These are phyloP conservation scores for Neurospora cerealis DNA, from an alignment of 495 filamentous ascomycete genomes.

Conservation along the genomic window DNA sequence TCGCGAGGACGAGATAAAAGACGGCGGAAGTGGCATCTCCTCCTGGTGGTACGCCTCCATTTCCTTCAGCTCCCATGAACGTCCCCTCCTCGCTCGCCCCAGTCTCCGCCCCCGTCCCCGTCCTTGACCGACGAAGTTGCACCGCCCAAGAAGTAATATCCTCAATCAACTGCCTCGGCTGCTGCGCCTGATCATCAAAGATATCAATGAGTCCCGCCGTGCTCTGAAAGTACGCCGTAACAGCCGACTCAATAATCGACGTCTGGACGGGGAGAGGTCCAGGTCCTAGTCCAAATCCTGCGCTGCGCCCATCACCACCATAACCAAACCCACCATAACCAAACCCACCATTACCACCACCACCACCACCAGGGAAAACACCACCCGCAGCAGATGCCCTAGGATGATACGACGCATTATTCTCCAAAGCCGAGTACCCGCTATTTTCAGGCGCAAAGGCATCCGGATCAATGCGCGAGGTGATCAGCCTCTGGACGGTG, in stretches of 20 bases:
- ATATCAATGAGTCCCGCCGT: slow-evolving; percentile 32
- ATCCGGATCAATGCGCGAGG: slow-evolving; percentile 48
- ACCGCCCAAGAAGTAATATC: slow-evolving; percentile 23
- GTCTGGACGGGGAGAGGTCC: slow-evolving; percentile 14
- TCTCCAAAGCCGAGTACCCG: slow-evolving; percentile 56
- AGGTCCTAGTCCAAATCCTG: slow-evolving; percentile 1
- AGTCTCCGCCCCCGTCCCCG: neutral
- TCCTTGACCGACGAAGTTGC: neutral
- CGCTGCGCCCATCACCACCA: neutral
- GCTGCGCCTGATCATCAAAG: slow-evolving; percentile 22
- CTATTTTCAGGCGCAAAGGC: slow-evolving; percentile 55
- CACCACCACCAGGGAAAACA: neutral
- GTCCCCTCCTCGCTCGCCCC: neutral
- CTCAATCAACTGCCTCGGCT: slow-evolving; percentile 5
- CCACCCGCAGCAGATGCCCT: neutral
- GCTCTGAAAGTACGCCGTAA: slow-evolving; percentile 26
- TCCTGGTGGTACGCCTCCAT: slow-evolving; percentile 5
- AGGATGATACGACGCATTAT: slow-evolving; percentile 13
- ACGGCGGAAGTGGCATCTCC: slow-evolving; percentile 40
- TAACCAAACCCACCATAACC: neutral
- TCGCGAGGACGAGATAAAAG: slow-evolving; percentile 50
- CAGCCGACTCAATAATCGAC: slow-evolving; percentile 8
- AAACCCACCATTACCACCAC: neutral
- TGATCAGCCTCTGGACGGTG: slow-evolving; percentile 57
- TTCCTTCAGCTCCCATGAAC: neutral